Evolutionary conservation across 2,329 filamentous ascomycete genomes (phyloP), one percentile per base, ranked within the genome.

Genomic region (Neonectria hederae): DNA sequence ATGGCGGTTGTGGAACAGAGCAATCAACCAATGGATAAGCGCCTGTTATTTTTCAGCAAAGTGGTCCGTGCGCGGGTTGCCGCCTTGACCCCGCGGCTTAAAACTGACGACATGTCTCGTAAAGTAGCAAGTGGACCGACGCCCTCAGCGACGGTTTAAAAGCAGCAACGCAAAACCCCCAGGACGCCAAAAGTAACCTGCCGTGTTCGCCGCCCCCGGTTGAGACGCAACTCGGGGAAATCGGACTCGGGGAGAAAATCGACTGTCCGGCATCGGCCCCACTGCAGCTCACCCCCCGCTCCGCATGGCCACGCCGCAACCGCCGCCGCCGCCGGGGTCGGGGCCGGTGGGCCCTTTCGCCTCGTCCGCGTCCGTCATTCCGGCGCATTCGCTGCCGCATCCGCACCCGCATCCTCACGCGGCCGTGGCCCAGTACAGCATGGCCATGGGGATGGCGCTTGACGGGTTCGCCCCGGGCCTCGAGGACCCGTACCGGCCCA

Each of bases 121-220:
- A 56, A 56, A 62, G 43, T 35, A 65, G 58, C 52, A 54, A 62
- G 40, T 11, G 49, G 58, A 53, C 66, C 63, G 60, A 68, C 67
- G 22, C 54, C 53, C 42, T 42, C 19, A 24, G 48, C 48, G 22
- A 32, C 40, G 32, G 55, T 45, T 67, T 65, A 67, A 73, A 63
- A 72, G 69, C 71, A 73, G 71, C 71, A 69, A 69, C 59, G 40
- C 30, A 59, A 67, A 69, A 30, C 42, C 51, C 26, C 28, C 54
- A n/a, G 13, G 13, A n/a, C n/a, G 13, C 35, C 45, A 32, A 28
- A 28, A 45, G 46, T 11, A 45, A 45, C 30, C 43, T 32, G 43
- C 21, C 51, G 30, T 32, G 30, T n/a, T n/a, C n/a, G n/a, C n/a
- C 11, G 30, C 13, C 57, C 52, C 46, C 17, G 24, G 46, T 49